Percentiles rank a stretch among this genome's conserved stretches.
These are phyloP conservation scores for Mycena belliarum DNA, from an alignment of 768 basidiomycete genomes.

Conservation along the genomic window DNA sequence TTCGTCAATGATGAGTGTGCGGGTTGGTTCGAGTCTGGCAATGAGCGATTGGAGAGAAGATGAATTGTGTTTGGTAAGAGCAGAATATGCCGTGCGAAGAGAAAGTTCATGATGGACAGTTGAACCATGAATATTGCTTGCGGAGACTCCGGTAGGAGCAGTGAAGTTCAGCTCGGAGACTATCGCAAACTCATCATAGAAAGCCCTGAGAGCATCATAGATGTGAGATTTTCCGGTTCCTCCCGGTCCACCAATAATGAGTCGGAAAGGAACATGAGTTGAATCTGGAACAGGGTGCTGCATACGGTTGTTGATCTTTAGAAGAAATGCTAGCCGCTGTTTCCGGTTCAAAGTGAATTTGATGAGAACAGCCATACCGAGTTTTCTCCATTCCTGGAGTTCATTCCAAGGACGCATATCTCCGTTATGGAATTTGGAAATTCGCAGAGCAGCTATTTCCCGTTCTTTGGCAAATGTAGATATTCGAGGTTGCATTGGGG, in stretches of 20 bases:
- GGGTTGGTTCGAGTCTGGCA: neutral
- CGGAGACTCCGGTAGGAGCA: no score
- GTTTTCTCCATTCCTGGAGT: conserved; percentile 5
- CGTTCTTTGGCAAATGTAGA: neutral
- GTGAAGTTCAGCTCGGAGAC: conserved; percentile 7
- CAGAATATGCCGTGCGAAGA: neutral
- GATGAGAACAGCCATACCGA: neutral
- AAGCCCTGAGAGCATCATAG: conserved; percentile 18
- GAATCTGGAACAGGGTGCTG: neutral
- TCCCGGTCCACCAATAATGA: conserved; percentile 24
- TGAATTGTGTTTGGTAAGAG: conserved; percentile 3
- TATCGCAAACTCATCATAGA: neutral
- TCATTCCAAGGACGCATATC: neutral
- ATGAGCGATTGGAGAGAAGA: neutral
- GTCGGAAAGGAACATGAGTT: conserved; percentile 12
- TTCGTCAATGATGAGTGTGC: conserved; percentile 18
- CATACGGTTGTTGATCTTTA: conserved; percentile 9
- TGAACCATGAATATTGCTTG: conserved; percentile 19
- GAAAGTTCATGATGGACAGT: conserved; percentile 16
- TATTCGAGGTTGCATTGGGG: neutral
- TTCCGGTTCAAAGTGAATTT: conserved; percentile 21
- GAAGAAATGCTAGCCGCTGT: conserved; percentile 17
- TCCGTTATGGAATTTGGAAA: neutral
- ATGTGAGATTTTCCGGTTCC: conserved; percentile 26
- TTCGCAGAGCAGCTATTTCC: neutral